These are phyloP conservation scores for Pinus albicaulis DNA, from an alignment of 75 land plant species.

Conservation along the genomic window DNA sequence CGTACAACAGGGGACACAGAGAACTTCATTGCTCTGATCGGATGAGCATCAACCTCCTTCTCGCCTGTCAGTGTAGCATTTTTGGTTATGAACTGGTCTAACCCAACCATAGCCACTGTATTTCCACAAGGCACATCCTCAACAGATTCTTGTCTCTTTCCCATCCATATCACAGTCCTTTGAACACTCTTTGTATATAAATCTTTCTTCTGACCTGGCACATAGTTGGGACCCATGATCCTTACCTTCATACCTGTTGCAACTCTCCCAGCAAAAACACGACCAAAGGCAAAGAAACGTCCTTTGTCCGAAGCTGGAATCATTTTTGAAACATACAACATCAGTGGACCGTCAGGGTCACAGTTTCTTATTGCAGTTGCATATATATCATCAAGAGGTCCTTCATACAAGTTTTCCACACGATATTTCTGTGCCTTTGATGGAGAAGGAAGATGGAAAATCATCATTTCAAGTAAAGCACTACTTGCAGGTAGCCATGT, in stretches of 20 bases:
- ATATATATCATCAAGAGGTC: constrained; percentile 71
- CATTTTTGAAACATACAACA: constrained; percentile 85
- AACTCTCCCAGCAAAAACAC: constrained; percentile 54
- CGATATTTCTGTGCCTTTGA: constrained; percentile 72
- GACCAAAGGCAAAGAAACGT: constrained; percentile 55
- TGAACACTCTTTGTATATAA: constrained; percentile 72
- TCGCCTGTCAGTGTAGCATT: constrained; percentile 76
- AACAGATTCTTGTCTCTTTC: constrained; percentile 74
- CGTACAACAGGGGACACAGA: constrained; percentile 79
- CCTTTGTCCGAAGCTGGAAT: constrained; percentile 83
- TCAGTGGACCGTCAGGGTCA: constrained; percentile 69
- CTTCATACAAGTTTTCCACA: constrained; percentile 86
- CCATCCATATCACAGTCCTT: constrained; percentile 92
- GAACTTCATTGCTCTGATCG: constrained; percentile 74
- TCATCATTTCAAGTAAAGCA: constrained; percentile 88
- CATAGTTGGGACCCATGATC: constrained; percentile 77
- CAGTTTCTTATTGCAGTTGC: constrained; percentile 80
- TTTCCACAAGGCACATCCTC: constrained; percentile 88
- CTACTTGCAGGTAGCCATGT: constrained; percentile 81
- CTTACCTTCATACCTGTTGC: constrained; percentile 50
- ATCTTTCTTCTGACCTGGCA: constrained; percentile 76
- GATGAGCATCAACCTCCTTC: constrained; percentile 80
- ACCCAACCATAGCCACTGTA: constrained; percentile 82
- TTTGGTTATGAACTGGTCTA: constrained; percentile 78
- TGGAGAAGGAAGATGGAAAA: constrained; percentile 81